Percentiles rank a stretch among this genome's conserved stretches.
Evolutionary conservation across 371 early-diverging fungal species (phyloP).

Genomic region (Basidiobolus meristosporus): DNA sequence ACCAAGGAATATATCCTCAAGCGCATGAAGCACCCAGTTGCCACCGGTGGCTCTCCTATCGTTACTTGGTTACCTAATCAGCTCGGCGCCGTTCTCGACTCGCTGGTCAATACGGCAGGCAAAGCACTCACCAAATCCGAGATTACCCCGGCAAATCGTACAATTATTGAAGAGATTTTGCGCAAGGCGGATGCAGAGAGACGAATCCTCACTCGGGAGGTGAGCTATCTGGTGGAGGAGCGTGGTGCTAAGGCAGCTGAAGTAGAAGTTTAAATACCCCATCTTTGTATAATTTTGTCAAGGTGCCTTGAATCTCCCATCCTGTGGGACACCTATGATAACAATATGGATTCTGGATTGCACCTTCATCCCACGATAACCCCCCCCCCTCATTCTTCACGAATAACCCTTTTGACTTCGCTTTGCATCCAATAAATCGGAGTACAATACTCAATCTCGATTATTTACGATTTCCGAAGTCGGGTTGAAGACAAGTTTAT

Average conservation of each 20-base stretch:
- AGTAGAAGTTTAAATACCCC: no score
- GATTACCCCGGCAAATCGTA: conserved; percentile 25
- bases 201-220: conserved; percentile 35
- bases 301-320: no score
- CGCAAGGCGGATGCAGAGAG: conserved; percentile 36
- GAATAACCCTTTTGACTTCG: no score
- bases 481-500: no score
- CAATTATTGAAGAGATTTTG: conserved; percentile 24
- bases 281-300: no score
- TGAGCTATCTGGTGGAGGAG: conserved; percentile 18
- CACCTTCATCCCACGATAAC: no score
- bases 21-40: conserved; percentile 45
- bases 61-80: conserved; percentile 56
- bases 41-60: conserved; percentile 28
- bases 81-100: conserved; percentile 30
- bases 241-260: conserved; percentile 6
- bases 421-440: no score
- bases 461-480: no score
- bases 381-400: no score
- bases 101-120: conserved; percentile 25
- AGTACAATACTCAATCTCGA: no score
- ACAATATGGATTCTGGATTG: no score
- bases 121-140: conserved; percentile 14
- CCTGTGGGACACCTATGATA: no score
- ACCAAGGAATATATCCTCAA: conserved; percentile 76